Evolutionary conservation across 345 rosid species (phyloP).

Genomic region (Salix koriyanagi): DNA sequence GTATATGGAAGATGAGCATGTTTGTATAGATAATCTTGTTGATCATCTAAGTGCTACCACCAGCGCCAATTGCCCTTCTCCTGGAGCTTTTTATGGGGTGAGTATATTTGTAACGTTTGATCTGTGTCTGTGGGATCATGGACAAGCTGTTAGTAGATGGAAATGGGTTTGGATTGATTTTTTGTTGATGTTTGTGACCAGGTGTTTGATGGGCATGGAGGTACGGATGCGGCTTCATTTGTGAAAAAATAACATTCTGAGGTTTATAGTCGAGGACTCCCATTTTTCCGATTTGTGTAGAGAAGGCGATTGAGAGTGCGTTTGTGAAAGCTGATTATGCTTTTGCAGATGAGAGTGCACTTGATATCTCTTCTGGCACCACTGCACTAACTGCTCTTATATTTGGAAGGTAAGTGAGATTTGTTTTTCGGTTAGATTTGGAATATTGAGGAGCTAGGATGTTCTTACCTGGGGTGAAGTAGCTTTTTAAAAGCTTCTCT

Average conservation of each 20-base stretch:
- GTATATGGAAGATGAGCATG: constrained; percentile 91
- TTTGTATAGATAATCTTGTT: constrained; percentile 78
- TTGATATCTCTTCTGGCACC: constrained; percentile 94
- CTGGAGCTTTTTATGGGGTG: constrained; percentile 96
- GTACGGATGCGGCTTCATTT: constrained; percentile 85
- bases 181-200: constrained; percentile 28
- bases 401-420: constrained; percentile 58
- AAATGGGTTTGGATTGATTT: constrained; percentile 9
- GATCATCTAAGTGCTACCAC: constrained; percentile 45
- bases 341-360: constrained; percentile 76
- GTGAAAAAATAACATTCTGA: constrained; percentile 67
- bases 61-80: constrained; percentile 44
- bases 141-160: background rate
- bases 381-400: constrained; percentile 81
- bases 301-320: constrained; percentile 75
- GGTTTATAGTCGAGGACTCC: constrained; percentile 72
- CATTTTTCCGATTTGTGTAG: constrained; percentile 72
- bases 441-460: background rate
- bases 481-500: background rate
- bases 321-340: constrained; percentile 84
- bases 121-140: background rate
- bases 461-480: background rate
- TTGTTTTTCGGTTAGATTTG: background rate
- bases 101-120: constrained; percentile 14
- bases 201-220: constrained; percentile 99